These are phyloP conservation scores for Podospora appendiculata DNA, from an alignment of 495 filamentous ascomycete genomes.

Conservation along the genomic window DNA sequence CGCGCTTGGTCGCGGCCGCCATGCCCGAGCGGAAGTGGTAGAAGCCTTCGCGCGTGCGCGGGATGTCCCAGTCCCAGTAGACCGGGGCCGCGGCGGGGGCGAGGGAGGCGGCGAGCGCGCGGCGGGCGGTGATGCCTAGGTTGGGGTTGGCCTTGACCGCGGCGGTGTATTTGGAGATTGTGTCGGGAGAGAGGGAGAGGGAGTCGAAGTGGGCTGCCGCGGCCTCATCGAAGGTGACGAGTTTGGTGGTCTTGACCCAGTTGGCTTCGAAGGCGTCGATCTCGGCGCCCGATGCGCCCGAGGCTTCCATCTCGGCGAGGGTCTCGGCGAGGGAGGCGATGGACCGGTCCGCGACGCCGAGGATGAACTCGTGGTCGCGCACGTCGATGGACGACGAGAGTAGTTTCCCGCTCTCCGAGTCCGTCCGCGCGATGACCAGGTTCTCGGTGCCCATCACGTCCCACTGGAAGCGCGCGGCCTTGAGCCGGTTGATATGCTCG, in stretches of 20 bases:
- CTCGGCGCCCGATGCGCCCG: constrained; percentile 66
- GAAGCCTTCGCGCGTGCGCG: constrained; percentile 89
- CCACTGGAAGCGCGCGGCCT: constrained; percentile 93
- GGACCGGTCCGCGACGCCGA: constrained; percentile 67
- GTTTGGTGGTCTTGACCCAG: constrained; percentile 81
- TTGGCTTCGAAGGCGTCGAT: constrained; percentile 80
- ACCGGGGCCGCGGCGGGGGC: constrained; percentile 49
- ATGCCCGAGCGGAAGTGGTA: constrained; percentile 93
- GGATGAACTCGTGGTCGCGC: constrained; percentile 93
- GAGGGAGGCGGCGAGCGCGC: constrained; percentile 57
- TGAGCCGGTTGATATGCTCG: constrained; percentile 92
- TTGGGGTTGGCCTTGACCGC: constrained; percentile 54
- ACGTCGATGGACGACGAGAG: constrained; percentile 86
- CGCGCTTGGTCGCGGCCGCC: constrained; percentile 83
- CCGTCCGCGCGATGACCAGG: constrained; percentile 87
- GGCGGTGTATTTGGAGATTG: constrained; percentile 37
- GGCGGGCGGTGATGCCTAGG: constrained; percentile 67
- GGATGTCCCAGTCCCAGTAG: constrained; percentile 83
- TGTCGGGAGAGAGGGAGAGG: no score
- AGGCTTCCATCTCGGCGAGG: constrained; percentile 80
- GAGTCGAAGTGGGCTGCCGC: constrained; percentile 59
- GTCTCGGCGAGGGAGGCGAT: constrained; percentile 76
- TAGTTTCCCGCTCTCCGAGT: constrained; percentile 87
- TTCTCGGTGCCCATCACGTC: constrained; percentile 95
- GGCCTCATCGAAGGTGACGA: constrained; percentile 89